Base-by-base conservation (phyloP, 148 eudicot species). In the Limonium bicolor region DNA sequence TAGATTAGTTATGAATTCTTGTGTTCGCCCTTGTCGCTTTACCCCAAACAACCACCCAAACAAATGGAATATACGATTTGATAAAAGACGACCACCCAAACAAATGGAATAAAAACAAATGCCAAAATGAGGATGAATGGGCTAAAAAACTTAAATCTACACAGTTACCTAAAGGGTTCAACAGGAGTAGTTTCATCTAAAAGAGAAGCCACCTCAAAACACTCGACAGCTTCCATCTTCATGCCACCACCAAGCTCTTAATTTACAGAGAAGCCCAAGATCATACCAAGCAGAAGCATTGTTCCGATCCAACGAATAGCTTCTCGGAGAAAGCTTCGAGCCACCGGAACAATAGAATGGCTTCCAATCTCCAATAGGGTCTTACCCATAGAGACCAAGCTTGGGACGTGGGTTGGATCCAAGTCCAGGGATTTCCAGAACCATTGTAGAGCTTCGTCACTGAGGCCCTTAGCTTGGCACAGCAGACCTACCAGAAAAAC, bases 141-240 rank as follows among this genome's bases (percentile, higher is more conserved):
- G n/a, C n/a, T n/a, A n/a, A n/a, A n/a, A n/a, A n/a, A n/a, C 93
- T 68, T 78, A 49, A 44, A 65, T 60, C 7, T 74, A 63, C 54
- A 65, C 51, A 42, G 83, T 93, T 86, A 73, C 67, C 77, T 78
- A 60, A 82, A 87, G 40, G 96, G 90, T 56, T 87, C 94, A 21
- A 87, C 63, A 10, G 94, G 94, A 27, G 64, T 72, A 23, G 90
- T 64, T 27, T 76, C 82, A 38, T 73, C 65, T 33, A 87, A 82
- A 55, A 71, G 38, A n/a, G 62, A 67, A 44, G 96, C 94, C 56
- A 90, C 86, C 61, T 71, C 78, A 31, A 87, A 87, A 64, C 94
- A 87, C 21, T 79, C 90, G 2, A 58, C 66, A 18, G 94, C 85
- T 58, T 87, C 94, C 7, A 38, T 24, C 10, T 23, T 4, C 56